Evolutionary conservation across 2,329 filamentous ascomycete genomes (phyloP), one percentile per base, ranked within the genome.

Genomic region (Trichoderma sp.): DNA sequence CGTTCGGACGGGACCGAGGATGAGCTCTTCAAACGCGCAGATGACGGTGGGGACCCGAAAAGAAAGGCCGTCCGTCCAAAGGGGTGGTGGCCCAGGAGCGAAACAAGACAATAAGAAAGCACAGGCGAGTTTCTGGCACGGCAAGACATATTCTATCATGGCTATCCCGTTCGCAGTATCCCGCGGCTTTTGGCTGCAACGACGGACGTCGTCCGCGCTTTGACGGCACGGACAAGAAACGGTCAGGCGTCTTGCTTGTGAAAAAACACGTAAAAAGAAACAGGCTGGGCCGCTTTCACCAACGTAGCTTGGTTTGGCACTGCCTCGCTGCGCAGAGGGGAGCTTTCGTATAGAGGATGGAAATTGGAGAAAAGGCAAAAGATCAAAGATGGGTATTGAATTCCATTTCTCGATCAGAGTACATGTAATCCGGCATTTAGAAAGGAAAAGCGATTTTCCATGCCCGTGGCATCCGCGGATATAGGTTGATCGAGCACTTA

Each of bases 151-250:
- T 64, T 56, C 61, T 64, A 16, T 64, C 61, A 55, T 64, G 60
- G 61, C 61, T 64, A 64, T 56, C 49, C 61, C 61, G 35, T 64
- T 43, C 61, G 49, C 49, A 64, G 61, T 64, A 64, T 64, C 52
- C 61, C 61, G 49, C 61, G 14, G 16, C 13, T 29, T 33, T 43
- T 43, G 40, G 40, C 40, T 52, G 59, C 27, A 49, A 52, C 43
- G 24, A 60, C 21, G 57, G 14, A 21, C 58, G 16, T 40, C 47
- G 60, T 47, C 60, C 60, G 60, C 60, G 53, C 35, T 53, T 35
- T 37, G 31, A 31, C 24, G 21, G 29, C 29, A 31, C 29, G 24
- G 24, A 14, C 33, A 19, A 21, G 27, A 19, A 52, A n/a, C 21
- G 19, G 49, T 63, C 60, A 63, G 47, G 37, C 33, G 33, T 35